These are phyloP conservation scores for Aquilaria sinensis DNA, from an alignment of 345 rosid genomes.

Conservation along the genomic window DNA sequence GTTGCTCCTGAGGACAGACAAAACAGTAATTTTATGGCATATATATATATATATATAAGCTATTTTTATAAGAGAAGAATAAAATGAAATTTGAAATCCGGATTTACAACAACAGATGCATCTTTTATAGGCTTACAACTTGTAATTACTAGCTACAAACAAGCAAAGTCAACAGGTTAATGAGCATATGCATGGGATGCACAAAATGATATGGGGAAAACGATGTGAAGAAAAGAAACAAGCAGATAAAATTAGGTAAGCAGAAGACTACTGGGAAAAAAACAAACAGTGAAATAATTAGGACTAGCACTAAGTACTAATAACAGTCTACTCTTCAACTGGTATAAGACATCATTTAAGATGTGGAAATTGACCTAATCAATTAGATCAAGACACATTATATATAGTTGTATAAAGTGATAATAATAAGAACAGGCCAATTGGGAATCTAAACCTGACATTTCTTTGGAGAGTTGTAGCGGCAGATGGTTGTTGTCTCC, in stretches of 20 bases:
- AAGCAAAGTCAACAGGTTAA: slow-evolving; percentile 8
- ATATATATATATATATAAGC: too few relatives aligned
- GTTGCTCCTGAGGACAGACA: too few relatives aligned
- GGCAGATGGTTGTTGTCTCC: slow-evolving; percentile 13
- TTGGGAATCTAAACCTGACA: slow-evolving; percentile 20
- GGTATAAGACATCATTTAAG: too few relatives aligned
- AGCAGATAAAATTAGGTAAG: slow-evolving; percentile 20
- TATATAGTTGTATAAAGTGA: too few relatives aligned
- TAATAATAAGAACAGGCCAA: slow-evolving; percentile 11
- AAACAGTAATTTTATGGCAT: too few relatives aligned
- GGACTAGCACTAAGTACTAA: neutral
- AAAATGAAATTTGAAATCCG: neutral
- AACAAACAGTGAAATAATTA: slow-evolving; percentile 30
- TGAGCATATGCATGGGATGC: slow-evolving; percentile 5
- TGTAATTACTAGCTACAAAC: neutral
- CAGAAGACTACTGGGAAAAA: slow-evolving; percentile 24
- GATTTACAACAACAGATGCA: neutral
- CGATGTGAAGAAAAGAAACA: slow-evolving; percentile 22
- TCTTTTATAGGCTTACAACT: neutral
- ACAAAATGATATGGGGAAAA: slow-evolving; percentile 5
- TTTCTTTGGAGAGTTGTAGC: slow-evolving; percentile 9
- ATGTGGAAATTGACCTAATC: too few relatives aligned
- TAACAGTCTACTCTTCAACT: slow-evolving; percentile 1
- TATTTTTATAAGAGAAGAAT: neutral
- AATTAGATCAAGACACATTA: too few relatives aligned